Conservation (phyloP, 164 flowering plant species). For the Taxillus chinensis region DNA sequence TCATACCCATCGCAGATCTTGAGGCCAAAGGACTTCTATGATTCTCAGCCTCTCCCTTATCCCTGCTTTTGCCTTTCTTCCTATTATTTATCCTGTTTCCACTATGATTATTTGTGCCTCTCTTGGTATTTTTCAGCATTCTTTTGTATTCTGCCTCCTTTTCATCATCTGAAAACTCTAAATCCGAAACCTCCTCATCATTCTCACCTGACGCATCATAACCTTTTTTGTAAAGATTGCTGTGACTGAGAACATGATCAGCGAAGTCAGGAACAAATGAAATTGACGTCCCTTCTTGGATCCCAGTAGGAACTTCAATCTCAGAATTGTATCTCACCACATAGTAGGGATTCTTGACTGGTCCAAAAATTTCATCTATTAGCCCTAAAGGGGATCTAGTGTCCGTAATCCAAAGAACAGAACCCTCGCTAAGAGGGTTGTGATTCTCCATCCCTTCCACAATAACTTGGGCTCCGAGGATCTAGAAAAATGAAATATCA, state of each 20-base stretch:
- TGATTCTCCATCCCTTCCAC: constrained; percentile 94
- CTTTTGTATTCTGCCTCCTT: constrained; percentile 84
- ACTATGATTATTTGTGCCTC: constrained; percentile 35
- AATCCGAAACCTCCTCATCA: constrained; percentile 54
- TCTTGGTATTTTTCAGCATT: constrained; percentile 44
- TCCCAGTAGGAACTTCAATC: constrained; percentile 61
- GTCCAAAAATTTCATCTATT: constrained; percentile 92
- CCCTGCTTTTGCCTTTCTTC: constrained; percentile 31
- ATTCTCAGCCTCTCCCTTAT: constrained; percentile 13
- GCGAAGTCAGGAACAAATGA: constrained; percentile 86
- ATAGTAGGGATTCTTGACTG: constrained; percentile 85
- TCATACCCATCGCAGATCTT: constrained; percentile 3
- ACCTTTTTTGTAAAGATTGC: constrained; percentile 68
- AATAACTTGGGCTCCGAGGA: constrained; percentile 62
- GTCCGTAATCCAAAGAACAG: constrained; percentile 90
- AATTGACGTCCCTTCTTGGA: constrained; percentile 43
- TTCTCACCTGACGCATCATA: constrained; percentile 92
- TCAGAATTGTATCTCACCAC: constrained; percentile 77
- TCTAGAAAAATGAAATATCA: constrained; percentile 32
- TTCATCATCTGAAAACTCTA: constrained; percentile 94
- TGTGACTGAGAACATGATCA: constrained; percentile 56
- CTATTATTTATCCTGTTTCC: constrained; percentile 32
- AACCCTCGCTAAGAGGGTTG: constrained; percentile 84
- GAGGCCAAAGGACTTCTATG: constrained; percentile 11
- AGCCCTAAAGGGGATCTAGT: constrained; percentile 58